Percentiles rank a stretch among this genome's conserved stretches.
Conservation (phyloP, 2,329 filamentous ascomycete species). For the Nemania sp. region DNA sequence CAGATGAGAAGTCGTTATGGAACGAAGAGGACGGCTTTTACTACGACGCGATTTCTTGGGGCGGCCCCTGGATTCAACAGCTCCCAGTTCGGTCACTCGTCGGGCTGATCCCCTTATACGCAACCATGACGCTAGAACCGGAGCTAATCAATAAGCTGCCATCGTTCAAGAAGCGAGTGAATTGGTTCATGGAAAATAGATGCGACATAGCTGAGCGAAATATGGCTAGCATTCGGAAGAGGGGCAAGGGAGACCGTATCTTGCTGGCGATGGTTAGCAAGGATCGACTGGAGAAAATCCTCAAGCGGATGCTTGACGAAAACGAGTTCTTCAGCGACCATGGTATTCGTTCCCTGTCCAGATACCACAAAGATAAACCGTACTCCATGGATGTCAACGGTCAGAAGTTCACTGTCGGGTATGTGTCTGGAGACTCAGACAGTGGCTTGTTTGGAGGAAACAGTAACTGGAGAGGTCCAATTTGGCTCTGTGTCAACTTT, state of each 20-base stretch:
- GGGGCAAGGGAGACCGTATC: slow-evolving; percentile 90
- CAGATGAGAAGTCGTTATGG: slow-evolving; percentile 87
- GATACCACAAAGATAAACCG: slow-evolving; percentile 88
- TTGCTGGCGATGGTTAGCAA: slow-evolving; percentile 92
- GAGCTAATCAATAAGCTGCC: slow-evolving; percentile 93
- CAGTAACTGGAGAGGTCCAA: slow-evolving; percentile 96
- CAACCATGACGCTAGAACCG: slow-evolving; percentile 90
- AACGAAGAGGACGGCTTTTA: slow-evolving; percentile 98
- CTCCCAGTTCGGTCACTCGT: slow-evolving; percentile 92
- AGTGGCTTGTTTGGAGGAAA: slow-evolving; percentile 96
- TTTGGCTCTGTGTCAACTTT: slow-evolving; percentile 97
- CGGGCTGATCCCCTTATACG: slow-evolving; percentile 92
- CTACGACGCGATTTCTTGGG: slow-evolving; percentile 98
- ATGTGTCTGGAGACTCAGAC: slow-evolving; percentile 95
- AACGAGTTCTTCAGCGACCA: slow-evolving; percentile 92
- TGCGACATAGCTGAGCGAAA: slow-evolving; percentile 91
- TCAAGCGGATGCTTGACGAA: slow-evolving; percentile 92
- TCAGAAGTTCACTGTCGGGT: slow-evolving; percentile 86
- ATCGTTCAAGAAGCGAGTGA: slow-evolving; percentile 89
- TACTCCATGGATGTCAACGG: slow-evolving; percentile 97
- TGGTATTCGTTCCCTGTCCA: slow-evolving; percentile 92
- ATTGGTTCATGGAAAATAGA: slow-evolving; percentile 94
- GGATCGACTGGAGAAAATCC: slow-evolving; percentile 88
- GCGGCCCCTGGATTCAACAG: slow-evolving; percentile 92
- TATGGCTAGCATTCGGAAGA: slow-evolving; percentile 90